Conservation (phyloP, 495 filamentous ascomycete species). For the Coniosporium apollinis region DNA sequence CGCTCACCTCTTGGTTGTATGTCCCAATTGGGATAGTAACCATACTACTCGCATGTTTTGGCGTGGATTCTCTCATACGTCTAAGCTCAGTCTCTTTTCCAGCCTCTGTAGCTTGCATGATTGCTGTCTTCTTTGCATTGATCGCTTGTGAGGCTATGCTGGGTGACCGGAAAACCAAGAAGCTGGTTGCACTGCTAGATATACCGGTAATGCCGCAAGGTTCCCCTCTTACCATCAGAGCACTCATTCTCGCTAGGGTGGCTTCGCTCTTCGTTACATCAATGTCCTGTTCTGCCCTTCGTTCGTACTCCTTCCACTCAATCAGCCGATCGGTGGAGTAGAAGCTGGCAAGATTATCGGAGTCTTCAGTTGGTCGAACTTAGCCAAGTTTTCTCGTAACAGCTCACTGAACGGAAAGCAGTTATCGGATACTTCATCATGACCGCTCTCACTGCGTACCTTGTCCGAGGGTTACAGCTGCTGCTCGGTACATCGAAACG, state of each 20-base stretch:
- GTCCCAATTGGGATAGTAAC: slow-evolving; percentile 30
- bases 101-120: slow-evolving; percentile 34
- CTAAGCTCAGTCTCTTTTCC: slow-evolving; percentile 34
- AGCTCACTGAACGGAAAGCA: too few relatives aligned
- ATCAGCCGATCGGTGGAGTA: slow-evolving; percentile 30
- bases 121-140: slow-evolving; percentile 31
- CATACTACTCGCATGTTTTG: slow-evolving; percentile 34
- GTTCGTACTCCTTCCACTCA: slow-evolving; percentile 37
- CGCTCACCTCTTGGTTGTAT: slow-evolving; percentile 31
- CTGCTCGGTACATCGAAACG: slow-evolving; percentile 31
- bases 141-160: slow-evolving; percentile 26
- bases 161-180: slow-evolving; percentile 28
- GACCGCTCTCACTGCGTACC: slow-evolving; percentile 29
- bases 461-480: slow-evolving; percentile 32
- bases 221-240: not conserved
- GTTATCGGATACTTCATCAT: slow-evolving; percentile 35
- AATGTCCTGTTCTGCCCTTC: slow-evolving; percentile 38
- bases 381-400: too few relatives aligned
- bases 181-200: slow-evolving; percentile 29
- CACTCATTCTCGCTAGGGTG: slow-evolving; percentile 15
- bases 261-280: slow-evolving; percentile 38
- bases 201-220: slow-evolving; percentile 25
- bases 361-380: slow-evolving; percentile 32
- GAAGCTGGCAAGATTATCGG: slow-evolving; percentile 38
- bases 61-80: slow-evolving; percentile 31